Evolutionary conservation across 1,284 basidiomycete genomes (phyloP).

Genomic region (Tilletia indica): DNA sequence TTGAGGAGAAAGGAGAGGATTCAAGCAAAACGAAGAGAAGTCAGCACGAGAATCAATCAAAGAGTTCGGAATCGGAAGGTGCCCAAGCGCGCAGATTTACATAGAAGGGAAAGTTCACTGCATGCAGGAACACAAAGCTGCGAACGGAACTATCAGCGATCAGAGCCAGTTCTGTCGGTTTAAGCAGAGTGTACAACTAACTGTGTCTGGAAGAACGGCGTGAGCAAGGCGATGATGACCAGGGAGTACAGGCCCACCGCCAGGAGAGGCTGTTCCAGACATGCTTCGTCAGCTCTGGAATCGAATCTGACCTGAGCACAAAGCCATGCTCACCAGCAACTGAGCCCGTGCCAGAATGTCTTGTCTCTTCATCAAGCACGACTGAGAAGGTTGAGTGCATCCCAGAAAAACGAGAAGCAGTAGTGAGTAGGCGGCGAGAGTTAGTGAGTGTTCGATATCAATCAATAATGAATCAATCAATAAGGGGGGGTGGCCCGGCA

Average conservation of each 20-base stretch:
- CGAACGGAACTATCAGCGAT: constrained; percentile 18
- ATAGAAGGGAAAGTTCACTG: constrained; percentile 35
- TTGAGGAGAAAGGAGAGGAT: constrained; percentile 19
- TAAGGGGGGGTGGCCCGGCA: no score
- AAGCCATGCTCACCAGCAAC: not conserved
- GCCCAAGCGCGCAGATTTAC: constrained; percentile 20
- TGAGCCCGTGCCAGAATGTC: not conserved
- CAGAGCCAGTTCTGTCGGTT: constrained; percentile 24
- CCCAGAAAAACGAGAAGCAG: no score
- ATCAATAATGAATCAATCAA: no score
- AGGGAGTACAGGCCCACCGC: constrained; percentile 2
- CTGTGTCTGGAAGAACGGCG: constrained; percentile 15
- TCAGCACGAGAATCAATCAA: not conserved
- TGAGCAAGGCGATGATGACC: not conserved
- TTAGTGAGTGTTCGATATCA: no score
- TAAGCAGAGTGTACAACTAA: not conserved
- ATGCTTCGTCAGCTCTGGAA: not conserved
- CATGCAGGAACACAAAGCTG: constrained; percentile 39
- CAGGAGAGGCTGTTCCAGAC: not conserved
- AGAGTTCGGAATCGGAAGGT: no score
- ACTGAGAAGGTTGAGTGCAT: no score
- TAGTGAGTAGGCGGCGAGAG: no score
- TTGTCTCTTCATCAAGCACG: no score
- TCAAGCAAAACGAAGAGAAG: not conserved
- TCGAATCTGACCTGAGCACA: no score